These are phyloP conservation scores for Candida nemodendra DNA, from an alignment of 805 yeast genomes.

Conservation along the genomic window DNA sequence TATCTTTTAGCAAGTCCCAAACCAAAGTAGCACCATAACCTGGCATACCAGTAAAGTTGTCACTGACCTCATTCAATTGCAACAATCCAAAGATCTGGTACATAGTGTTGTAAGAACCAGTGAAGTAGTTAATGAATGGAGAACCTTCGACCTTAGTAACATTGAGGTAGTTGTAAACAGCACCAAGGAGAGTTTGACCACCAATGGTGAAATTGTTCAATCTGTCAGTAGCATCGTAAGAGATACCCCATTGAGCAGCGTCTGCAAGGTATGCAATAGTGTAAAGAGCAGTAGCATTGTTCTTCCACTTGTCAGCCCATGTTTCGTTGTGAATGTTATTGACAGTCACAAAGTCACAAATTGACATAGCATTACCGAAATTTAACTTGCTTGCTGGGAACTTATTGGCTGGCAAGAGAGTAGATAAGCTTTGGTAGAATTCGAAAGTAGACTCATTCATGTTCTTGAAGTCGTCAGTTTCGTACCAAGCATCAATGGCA, in stretches of 20 bases:
- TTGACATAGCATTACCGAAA: conserved; percentile 39
- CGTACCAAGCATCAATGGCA: conserved; percentile 33
- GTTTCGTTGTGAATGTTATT: conserved; percentile 42
- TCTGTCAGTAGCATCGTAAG: conserved; percentile 31
- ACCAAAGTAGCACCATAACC: conserved; percentile 45
- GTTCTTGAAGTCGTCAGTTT: conserved; percentile 31
- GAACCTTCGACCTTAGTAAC: conserved; percentile 34
- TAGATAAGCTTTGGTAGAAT: conserved; percentile 38
- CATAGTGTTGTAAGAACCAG: conserved; percentile 47
- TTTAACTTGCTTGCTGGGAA: conserved; percentile 33
- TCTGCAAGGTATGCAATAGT: conserved; percentile 39
- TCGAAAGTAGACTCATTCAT: conserved; percentile 36
- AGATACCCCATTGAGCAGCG: conserved; percentile 38
- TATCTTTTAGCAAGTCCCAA: conserved; percentile 40
- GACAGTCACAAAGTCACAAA: conserved; percentile 42
- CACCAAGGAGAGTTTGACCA: conserved; percentile 40
- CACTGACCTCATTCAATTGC: conserved; percentile 33
- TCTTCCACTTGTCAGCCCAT: conserved; percentile 33
- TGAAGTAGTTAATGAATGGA: conserved; percentile 41
- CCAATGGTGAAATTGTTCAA: conserved; percentile 38
- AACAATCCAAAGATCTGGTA: conserved; percentile 38
- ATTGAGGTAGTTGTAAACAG: conserved; percentile 35
- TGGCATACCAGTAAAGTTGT: conserved; percentile 46
- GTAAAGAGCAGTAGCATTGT: conserved; percentile 30
- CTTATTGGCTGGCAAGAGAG: conserved; percentile 26